Conservation (phyloP, 495 filamentous ascomycete species). For the Hypoxylon lienhwacheense region DNA sequence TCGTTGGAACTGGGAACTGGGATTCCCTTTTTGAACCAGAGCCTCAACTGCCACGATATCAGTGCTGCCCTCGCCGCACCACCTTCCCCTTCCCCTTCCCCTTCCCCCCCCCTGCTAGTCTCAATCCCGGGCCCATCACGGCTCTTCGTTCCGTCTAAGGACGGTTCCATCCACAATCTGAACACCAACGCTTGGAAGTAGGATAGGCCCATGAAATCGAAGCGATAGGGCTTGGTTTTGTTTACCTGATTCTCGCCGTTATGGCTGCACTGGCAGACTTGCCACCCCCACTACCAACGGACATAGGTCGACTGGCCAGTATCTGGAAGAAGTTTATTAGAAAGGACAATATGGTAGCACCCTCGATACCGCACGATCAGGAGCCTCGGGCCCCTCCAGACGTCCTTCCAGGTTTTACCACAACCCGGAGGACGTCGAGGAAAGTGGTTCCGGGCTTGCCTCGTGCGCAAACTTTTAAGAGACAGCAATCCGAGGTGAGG, state of each 20-base stretch:
- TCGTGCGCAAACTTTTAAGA: slow-evolving; percentile 71
- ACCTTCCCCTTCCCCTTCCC: slow-evolving; percentile 19
- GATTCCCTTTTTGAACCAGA: slow-evolving; percentile 11
- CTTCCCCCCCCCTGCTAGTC: no score
- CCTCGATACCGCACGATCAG: slow-evolving; percentile 22
- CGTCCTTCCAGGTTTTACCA: no score
- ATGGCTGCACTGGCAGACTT: slow-evolving; percentile 30
- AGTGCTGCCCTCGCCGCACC: slow-evolving; percentile 4
- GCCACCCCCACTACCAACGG: slow-evolving; percentile 26
- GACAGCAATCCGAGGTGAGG: slow-evolving; percentile 77
- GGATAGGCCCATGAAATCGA: slow-evolving; percentile 22
- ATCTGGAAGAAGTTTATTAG: slow-evolving; percentile 42
- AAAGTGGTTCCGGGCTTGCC: slow-evolving; percentile 80
- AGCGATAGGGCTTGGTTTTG: slow-evolving; percentile 17
- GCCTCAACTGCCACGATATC: slow-evolving; percentile 25
- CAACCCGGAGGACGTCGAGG: slow-evolving; percentile 61
- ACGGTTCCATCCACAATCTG: slow-evolving; percentile 2
- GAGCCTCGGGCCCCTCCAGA: slow-evolving; percentile 49
- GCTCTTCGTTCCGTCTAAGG: slow-evolving; percentile 2
- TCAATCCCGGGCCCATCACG: slow-evolving; percentile 1
- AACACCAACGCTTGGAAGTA: slow-evolving; percentile 15
- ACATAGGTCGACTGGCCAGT: slow-evolving; percentile 32
- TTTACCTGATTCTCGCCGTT: slow-evolving; percentile 16
- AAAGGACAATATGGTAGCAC: slow-evolving; percentile 27
- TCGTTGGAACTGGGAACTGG: slow-evolving; percentile 13